phyloP scores from a whole-genome alignment of 352 stramenopile genomes.

The Globisporangium ultimum region DNA sequence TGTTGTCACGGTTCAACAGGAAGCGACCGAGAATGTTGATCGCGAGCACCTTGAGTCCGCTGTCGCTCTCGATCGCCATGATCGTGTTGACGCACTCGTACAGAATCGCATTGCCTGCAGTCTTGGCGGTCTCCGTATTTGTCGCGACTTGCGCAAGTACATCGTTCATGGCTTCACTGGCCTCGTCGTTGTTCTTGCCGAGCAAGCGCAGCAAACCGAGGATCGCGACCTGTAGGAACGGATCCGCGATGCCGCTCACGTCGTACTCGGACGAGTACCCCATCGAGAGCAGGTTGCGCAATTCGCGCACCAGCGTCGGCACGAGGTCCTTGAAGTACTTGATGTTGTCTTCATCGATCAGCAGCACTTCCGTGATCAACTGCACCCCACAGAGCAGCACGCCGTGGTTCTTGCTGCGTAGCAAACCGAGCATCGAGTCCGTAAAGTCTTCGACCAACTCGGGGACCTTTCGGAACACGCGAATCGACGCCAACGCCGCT shows the following conservation, averaged over 20 bases:
- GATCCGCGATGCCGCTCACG: conserved; percentile 97
- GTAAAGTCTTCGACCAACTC: conserved; percentile 99
- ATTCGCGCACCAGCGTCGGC: conserved; percentile 69
- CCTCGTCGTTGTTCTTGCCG: conserved; percentile 94
- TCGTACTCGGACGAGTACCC: conserved; percentile 99
- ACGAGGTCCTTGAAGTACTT: conserved; percentile 75
- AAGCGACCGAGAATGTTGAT: conserved; percentile 99
- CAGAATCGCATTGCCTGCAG: conserved; percentile 98
- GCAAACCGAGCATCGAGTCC: conserved; percentile 92
- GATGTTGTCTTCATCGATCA: conserved; percentile 72
- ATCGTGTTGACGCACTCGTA: conserved; percentile 99
- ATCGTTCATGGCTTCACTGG: conserved; percentile 95
- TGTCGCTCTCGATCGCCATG: conserved; percentile 98
- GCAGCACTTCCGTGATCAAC: conserved; percentile 94
- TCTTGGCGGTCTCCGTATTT: conserved; percentile 99
- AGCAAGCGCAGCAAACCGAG: conserved; percentile 93
- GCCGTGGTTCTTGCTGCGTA: conserved; percentile 96
- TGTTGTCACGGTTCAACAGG: conserved; percentile 99
- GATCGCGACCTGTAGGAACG: conserved; percentile 94
- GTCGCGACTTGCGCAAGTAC: conserved; percentile 99
- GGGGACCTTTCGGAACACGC: conserved; percentile 93
- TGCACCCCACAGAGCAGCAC: conserved; percentile 97
- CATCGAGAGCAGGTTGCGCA: conserved; percentile 97
- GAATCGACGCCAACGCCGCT: conserved; percentile 92
- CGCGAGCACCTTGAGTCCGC: conserved; percentile 94